These are phyloP conservation scores for Hapsidospora chrysogenum DNA, from an alignment of 495 filamentous ascomycete genomes.

Conservation along the genomic window DNA sequence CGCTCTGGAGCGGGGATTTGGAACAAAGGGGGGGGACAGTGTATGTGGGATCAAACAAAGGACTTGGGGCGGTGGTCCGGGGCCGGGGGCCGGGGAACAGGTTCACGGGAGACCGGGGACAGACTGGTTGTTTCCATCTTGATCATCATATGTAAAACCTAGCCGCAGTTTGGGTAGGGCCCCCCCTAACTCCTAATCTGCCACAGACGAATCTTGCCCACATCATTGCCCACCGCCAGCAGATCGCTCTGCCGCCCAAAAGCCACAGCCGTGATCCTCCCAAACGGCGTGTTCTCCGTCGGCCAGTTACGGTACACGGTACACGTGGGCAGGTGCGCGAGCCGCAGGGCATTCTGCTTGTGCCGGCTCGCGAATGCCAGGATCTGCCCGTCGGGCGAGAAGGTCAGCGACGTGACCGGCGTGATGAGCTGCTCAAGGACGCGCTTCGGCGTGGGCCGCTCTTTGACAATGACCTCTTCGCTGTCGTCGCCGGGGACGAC, in stretches of 20 bases:
- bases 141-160: too few species aligned
- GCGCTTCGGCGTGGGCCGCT: conserved; percentile 49
- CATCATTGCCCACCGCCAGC: conserved; percentile 73
- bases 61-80: too few species aligned
- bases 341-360: conserved; percentile 73
- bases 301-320: conserved; percentile 97
- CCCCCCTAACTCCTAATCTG: conserved; percentile 45
- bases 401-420: conserved; percentile 54
- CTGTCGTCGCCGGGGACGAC: conserved; percentile 16
- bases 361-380: conserved; percentile 66
- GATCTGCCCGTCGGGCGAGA: conserved; percentile 79
- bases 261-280: conserved; percentile 64
- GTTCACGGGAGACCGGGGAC: too few species aligned
- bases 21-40: too few species aligned
- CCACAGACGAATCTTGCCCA: conserved; percentile 72
- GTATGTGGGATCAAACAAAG: too few species aligned
- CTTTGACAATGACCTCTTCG: conserved; percentile 34
- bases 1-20: too few species aligned
- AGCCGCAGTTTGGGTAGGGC: too few species aligned
- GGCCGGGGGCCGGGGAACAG: too few species aligned
- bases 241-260: conserved; percentile 54
- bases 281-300: conserved; percentile 74
- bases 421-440: conserved; percentile 77
- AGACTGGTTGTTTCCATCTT: too few species aligned
- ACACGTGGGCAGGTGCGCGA: conserved; percentile 83